A percentile compares a stretch with the other conserved stretches of the same genome.
phyloP scores from a whole-genome alignment of 179 eudicot species.

The Beta corolliflora region DNA sequence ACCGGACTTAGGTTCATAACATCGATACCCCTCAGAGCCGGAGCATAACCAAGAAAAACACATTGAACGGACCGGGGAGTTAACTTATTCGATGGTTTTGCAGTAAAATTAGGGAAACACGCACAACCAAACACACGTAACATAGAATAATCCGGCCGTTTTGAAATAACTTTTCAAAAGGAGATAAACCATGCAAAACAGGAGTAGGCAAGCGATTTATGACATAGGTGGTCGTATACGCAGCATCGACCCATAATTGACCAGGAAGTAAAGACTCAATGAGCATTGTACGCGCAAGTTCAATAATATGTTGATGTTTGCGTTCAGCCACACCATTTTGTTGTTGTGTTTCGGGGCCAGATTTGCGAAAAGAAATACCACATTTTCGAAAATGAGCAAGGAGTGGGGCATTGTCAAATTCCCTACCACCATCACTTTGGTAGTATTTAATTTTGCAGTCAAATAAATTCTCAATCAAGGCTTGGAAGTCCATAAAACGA shows the following conservation, averaged over 20 bases:
- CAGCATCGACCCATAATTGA: no score
- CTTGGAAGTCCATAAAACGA: neutral
- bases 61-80: neutral
- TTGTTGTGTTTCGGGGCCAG: neutral
- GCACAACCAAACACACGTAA: no score
- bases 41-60: no score
- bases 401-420: neutral
- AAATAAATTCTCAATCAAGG: neutral
- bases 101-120: no score
- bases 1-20: no score
- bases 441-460: neutral
- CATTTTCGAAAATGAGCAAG: neutral
- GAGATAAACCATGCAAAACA: neutral
- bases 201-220: neutral
- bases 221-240: no score
- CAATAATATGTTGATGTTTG: neutral
- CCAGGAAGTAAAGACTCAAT: neutral
- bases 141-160: no score
- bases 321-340: conserved; percentile 6
- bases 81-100: neutral
- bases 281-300: neutral
- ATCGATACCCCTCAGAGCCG: no score
- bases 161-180: neutral
- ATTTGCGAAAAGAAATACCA: neutral
- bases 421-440: conserved; percentile 2